These are phyloP conservation scores for Forsythia viridissima DNA, from an alignment of 257 asterid genomes.

Conservation along the genomic window DNA sequence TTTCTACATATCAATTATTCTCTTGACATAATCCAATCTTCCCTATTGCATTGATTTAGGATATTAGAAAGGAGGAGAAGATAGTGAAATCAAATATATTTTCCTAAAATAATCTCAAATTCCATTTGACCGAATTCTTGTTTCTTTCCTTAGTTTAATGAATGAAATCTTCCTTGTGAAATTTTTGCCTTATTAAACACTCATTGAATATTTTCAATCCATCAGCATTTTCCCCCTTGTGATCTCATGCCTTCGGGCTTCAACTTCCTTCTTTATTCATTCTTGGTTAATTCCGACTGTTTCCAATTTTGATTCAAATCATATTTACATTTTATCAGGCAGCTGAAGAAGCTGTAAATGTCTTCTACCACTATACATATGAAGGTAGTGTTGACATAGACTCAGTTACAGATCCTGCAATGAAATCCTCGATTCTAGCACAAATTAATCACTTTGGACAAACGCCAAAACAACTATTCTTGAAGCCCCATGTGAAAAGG, in stretches of 20 bases:
- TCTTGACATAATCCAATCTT: no score
- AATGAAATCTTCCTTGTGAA: no score
- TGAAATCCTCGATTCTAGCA: constrained; percentile 97
- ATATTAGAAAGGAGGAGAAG: neutral
- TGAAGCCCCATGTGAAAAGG: constrained; percentile 88
- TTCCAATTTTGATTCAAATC: constrained; percentile 2
- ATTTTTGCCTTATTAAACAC: neutral
- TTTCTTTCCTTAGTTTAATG: no score
- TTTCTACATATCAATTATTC: no score
- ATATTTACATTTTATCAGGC: constrained; percentile 55
- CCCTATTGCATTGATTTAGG: constrained; percentile 4
- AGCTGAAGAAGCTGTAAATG: constrained; percentile 97
- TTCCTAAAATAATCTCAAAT: neutral
- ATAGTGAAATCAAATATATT: neutral
- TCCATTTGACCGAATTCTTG: no score
- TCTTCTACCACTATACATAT: constrained; percentile 96
- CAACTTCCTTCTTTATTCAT: no score
- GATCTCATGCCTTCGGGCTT: no score
- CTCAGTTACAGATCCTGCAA: constrained; percentile 91
- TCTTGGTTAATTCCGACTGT: no score
- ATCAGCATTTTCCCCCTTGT: no score
- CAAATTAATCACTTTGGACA: constrained; percentile 99
- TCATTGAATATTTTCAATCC: neutral
- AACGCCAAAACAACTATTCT: constrained; percentile 91
- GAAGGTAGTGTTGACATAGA: constrained; percentile 99